Percentiles rank a stretch among this genome's conserved stretches.
Conservation (phyloP, 2,329 filamentous ascomycete genomes). For the Fusarium falciforme region DNA sequence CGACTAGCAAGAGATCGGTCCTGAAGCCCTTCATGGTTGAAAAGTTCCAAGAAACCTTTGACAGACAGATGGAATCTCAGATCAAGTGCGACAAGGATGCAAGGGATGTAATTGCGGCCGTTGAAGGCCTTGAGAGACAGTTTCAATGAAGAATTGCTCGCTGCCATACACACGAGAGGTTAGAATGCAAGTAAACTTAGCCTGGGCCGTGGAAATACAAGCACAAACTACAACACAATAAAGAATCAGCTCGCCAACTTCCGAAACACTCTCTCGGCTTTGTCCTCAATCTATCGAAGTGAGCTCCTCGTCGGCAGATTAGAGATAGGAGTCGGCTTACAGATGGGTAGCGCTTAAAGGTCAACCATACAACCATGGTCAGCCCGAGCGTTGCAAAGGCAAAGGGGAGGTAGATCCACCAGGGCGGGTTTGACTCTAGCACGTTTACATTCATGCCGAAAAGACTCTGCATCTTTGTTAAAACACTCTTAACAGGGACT, state of each 20-base stretch:
- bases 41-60: constrained; percentile 19
- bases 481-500: not conserved
- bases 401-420: not conserved
- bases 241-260: not conserved
- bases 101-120: not conserved
- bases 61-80: not conserved
- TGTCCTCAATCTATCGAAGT: not conserved
- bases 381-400: not conserved
- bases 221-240: not conserved
- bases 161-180: not conserved
- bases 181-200: not conserved
- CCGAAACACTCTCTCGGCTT: not conserved
- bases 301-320: not conserved
- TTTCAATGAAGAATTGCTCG: not conserved
- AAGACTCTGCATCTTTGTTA: not conserved
- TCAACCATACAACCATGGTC: not conserved
- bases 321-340: not conserved
- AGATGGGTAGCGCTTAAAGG: not conserved
- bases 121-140: not conserved
- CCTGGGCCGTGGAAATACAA: not conserved
- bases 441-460: not conserved
- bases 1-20: constrained; percentile 5
- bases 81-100: not conserved
- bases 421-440: not conserved
- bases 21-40: constrained; percentile 33